Base-by-base conservation (phyloP, 176 grass and related monocot species). In the Triticum timopheevii region DNA sequence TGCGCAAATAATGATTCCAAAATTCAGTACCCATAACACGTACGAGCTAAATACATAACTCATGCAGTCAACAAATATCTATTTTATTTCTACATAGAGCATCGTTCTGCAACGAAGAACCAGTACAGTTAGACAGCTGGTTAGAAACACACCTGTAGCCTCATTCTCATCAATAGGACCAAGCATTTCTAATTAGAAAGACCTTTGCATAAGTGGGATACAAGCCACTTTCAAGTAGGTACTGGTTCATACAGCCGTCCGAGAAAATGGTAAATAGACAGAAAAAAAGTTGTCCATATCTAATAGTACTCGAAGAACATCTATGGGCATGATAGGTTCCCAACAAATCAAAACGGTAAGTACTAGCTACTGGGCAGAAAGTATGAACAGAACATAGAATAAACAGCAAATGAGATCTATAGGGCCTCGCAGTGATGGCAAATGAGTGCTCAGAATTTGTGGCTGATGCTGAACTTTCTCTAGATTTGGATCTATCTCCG, bases 141-240 rank as follows among this genome's bases (percentile, higher is more conserved):
- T 73, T 71, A 4, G 61, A 85, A 71, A 82, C 23, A 73, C 76
- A 98, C 93, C 95, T 98, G 91, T 74, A 98, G 67, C 16, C 63
- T 83, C 91, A 90, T 98, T 98, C 87, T 98, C 93, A 85, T 93
- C 93, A 75, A 87, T 90, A 63, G 93, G 89, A 54, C 93, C 95
- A 76, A 95, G 76, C 82, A 97, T 45, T 4, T 45, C 44, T 39
- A 39, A 39, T 39, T 8, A 44, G 23, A 49, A 59, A 67, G 10
- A 4, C 17, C 36, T 65, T 45, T 35, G 45, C 9, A 1, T n/a
- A 61, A 87, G 80, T 63, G 45, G 7, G 23, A 30, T 12, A 33
- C 49, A 61, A 7, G 13, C 49, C 28, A 75, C 38, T 38, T 82
- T 7, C 63, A 61, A 10, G 13, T 1, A 36, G 16, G 31, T 58